Evolutionary conservation across 352 stramenopile genomes (phyloP).

Genomic region (Globisporangium emineosum): DNA sequence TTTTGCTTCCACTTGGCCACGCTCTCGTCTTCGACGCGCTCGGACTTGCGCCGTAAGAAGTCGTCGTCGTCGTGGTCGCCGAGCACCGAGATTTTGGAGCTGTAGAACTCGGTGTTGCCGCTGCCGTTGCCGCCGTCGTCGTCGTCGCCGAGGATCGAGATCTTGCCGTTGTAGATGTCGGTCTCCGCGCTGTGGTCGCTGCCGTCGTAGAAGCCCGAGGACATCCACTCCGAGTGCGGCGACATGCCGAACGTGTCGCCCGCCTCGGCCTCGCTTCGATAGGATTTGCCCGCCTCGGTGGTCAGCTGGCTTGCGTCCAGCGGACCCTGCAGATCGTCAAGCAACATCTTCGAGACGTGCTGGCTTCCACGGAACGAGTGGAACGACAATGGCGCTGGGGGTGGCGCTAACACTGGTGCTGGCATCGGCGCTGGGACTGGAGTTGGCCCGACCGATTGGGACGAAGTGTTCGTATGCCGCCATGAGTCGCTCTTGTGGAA

Average conservation of each 20-base stretch:
- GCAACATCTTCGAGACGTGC: slow-evolving; percentile 13
- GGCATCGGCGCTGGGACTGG: neutral
- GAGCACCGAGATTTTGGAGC: slow-evolving; percentile 11
- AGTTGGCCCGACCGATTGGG: neutral
- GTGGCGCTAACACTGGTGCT: no score
- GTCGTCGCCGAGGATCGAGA: slow-evolving; percentile 9
- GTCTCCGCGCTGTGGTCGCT: neutral
- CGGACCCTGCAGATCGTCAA: slow-evolving; percentile 8
- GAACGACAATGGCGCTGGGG: no score
- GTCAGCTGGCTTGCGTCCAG: slow-evolving; percentile 14
- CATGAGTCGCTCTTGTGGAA: slow-evolving; percentile 17
- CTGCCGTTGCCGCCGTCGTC: slow-evolving; percentile 14
- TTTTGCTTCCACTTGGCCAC: slow-evolving; percentile 27
- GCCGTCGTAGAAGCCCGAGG: slow-evolving; percentile 2
- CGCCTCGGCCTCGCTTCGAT: slow-evolving; percentile 9
- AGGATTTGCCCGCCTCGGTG: neutral
- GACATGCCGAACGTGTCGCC: slow-evolving; percentile 9
- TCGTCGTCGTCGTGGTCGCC: slow-evolving; percentile 7
- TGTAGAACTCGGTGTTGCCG: slow-evolving; percentile 15
- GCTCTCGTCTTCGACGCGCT: slow-evolving; percentile 5
- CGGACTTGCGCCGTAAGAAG: slow-evolving; percentile 10
- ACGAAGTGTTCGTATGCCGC: slow-evolving; percentile 4
- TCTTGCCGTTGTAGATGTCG: neutral
- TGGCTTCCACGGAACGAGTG: slow-evolving; percentile 15
- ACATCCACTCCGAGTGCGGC: slow-evolving; percentile 11